Percentiles rank a stretch among this genome's conserved stretches.
phyloP scores from a whole-genome alignment of 1,284 basidiomycete species.

The Moesziomyces sp. region DNA sequence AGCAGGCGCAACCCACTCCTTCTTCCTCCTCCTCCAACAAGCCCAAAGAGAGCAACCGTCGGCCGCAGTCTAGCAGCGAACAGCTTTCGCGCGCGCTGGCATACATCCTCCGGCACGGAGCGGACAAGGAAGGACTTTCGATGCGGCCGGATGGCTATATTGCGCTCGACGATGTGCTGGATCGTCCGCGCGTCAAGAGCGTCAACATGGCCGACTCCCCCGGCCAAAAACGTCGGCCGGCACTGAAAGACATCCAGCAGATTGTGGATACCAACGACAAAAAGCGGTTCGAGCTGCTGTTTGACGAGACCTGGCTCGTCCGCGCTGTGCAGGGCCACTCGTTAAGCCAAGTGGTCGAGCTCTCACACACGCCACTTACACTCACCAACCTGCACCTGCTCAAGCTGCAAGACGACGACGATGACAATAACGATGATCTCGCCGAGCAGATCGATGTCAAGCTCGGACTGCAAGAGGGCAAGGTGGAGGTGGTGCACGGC shows the following conservation, averaged over 20 bases:
- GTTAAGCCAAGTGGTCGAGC: constrained; percentile 72
- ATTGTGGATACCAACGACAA: constrained; percentile 59
- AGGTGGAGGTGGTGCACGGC: constrained; percentile 56
- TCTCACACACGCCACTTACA: constrained; percentile 42
- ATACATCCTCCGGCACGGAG: constrained; percentile 86
- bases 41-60: background rate
- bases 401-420: constrained; percentile 1
- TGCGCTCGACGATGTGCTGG: constrained; percentile 73
- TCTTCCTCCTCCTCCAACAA: constrained; percentile 4
- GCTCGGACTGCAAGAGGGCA: background rate
- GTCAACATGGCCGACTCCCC: constrained; percentile 49
- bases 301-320: constrained; percentile 70
- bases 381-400: constrained; percentile 44
- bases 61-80: constrained; percentile 15
- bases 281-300: constrained; percentile 60
- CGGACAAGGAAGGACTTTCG: constrained; percentile 77
- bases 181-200: constrained; percentile 52
- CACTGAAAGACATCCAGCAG: constrained; percentile 41
- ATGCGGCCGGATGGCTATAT: constrained; percentile 85
- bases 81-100: constrained; percentile 80
- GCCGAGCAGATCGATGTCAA: constrained; percentile 8
- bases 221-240: constrained; percentile 22
- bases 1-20: constrained; percentile 5
- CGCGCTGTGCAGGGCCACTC: constrained; percentile 96
- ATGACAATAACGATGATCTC: constrained; percentile 1